Base-by-base conservation (phyloP, 805 yeast species). In the Barnettozyma californica region DNA sequence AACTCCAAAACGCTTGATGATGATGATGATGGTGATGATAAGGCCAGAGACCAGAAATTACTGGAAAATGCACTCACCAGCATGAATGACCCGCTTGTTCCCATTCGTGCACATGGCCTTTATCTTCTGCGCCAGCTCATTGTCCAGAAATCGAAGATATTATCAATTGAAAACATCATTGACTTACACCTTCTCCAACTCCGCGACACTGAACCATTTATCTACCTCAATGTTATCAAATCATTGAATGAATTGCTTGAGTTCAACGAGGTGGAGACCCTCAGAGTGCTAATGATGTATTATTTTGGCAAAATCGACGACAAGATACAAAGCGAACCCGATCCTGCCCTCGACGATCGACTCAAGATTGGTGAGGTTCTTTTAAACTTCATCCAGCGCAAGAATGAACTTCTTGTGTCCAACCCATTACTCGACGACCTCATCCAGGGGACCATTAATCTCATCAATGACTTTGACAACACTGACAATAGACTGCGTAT, bases 41-140 rank as follows among this genome's bases (percentile, higher is more conserved):
- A 20, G 2, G 7, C 45, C 10, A 48, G 60, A 8, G 77, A 82
- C 42, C 63, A 63, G 25, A 67, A 66, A 21, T 52, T 65, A 0
- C 66, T 85, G 42, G 74, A 76, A 14, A 70, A 78, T 29, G 96
- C 96, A 0, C 67, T 87, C 34, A 69, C 76, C 1, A 78, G 82
- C 50, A 64, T 94, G 39, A 81, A 80, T 48, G 96, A 91, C 64
- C 86, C 91, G 0, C 67, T 85, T 39, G 83, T 87, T 3, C 96
- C 98, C 0, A 78, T 92, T 2, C 72, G 90, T 46, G 98, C 95
- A 0, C 90, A 87, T 64, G 98, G 98, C 0, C 67, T 94, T 9
- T 78, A 77, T 53, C 64, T 82, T 21, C 64, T 92, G 27, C 70
- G 88, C 26, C 73, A 75, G 48, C 68, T 89, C 39, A 71, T 80